Evolutionary conservation across 345 rosid genomes (phyloP).

Genomic region (Clarkia xantiana): DNA sequence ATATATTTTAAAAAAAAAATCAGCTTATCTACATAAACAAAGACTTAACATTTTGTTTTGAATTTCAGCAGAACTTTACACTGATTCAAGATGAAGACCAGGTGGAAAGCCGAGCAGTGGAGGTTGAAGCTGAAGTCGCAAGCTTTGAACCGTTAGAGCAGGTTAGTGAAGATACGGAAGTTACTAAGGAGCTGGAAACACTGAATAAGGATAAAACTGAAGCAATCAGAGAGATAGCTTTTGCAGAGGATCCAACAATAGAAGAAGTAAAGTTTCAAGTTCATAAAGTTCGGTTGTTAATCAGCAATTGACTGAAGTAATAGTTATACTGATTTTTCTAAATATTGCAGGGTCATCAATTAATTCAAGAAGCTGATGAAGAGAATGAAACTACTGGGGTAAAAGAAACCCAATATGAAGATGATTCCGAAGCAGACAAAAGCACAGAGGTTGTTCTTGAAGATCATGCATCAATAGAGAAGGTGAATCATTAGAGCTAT

Average conservation of each 20-base stretch:
- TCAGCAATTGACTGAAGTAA: no score
- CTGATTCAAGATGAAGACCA: conserved; percentile 8
- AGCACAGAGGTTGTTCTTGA: not conserved
- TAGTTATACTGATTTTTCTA: not conserved
- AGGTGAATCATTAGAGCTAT: not conserved
- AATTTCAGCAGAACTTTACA: not conserved
- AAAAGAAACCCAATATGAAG: conserved; percentile 1
- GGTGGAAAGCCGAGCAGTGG: conserved; percentile 2
- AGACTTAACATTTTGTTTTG: not conserved
- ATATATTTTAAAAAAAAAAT: not conserved
- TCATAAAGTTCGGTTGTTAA: no score
- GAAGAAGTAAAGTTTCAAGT: not conserved
- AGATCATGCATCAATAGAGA: not conserved
- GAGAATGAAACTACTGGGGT: not conserved
- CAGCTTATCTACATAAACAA: not conserved
- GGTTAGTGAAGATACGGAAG: conserved; percentile 5
- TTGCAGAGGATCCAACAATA: conserved; percentile 2
- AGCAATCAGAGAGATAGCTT: conserved; percentile 2
- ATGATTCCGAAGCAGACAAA: not conserved
- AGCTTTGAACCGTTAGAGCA: conserved; percentile 7
- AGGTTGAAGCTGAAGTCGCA: conserved; percentile 2
- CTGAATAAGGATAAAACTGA: conserved; percentile 3
- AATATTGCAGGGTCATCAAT: not conserved
- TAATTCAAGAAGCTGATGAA: not conserved
- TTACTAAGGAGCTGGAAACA: not conserved